Evolutionary conservation across 768 basidiomycete species (phyloP).

Genomic region (Boletus eberwhitei): DNA sequence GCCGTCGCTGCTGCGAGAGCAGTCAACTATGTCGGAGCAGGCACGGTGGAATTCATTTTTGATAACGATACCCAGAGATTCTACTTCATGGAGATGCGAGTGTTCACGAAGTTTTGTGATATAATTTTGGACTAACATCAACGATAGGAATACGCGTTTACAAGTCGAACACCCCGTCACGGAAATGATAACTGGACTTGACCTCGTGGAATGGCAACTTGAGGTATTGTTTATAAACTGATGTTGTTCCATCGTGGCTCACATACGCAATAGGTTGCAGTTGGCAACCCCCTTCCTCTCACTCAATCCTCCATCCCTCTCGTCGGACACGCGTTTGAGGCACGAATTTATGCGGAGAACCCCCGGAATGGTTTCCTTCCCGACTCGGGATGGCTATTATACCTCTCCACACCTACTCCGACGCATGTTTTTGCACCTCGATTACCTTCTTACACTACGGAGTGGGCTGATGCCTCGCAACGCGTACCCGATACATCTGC

Average conservation of each 20-base stretch:
- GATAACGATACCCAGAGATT: constrained; percentile 86
- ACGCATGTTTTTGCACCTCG: constrained; percentile 65
- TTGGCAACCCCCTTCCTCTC: constrained; percentile 82
- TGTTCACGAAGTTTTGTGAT: neutral
- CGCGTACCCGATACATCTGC: constrained; percentile 19
- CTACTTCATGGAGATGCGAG: constrained; percentile 95
- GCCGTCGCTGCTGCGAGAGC: constrained; percentile 92
- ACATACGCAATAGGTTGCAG: constrained; percentile 58
- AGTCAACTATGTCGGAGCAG: constrained; percentile 87
- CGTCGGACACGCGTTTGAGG: constrained; percentile 91
- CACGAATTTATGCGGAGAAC: constrained; percentile 93
- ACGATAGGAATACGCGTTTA: constrained; percentile 70
- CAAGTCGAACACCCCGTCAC: constrained; percentile 94
- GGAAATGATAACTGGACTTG: constrained; percentile 91
- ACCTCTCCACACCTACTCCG: constrained; percentile 76
- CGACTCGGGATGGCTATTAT: constrained; percentile 79
- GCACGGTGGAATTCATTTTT: constrained; percentile 96
- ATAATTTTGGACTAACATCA: neutral
- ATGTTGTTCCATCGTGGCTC: neutral
- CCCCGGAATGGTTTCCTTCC: constrained; percentile 92
- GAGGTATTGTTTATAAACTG: constrained; percentile 44
- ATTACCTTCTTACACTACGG: constrained; percentile 31
- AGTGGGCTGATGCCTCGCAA: constrained; percentile 17
- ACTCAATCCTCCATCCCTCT: constrained; percentile 76
- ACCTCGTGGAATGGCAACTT: constrained; percentile 94